These are phyloP conservation scores for Dunaliella primolecta DNA, from an alignment of 139 green algal genomes.

Conservation along the genomic window DNA sequence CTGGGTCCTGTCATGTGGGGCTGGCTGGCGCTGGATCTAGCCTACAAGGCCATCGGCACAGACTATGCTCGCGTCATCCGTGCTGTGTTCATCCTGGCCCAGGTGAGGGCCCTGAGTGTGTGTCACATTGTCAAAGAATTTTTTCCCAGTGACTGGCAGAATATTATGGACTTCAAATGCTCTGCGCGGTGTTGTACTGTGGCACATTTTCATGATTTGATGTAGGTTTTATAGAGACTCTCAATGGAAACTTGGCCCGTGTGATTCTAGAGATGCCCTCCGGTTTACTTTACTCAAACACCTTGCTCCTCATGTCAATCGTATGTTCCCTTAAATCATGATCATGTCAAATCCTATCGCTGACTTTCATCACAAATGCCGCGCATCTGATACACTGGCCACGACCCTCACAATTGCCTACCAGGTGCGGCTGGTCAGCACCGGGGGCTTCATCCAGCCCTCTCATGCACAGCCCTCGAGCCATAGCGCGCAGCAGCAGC, in stretches of 20 bases:
- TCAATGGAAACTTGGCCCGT: not conserved
- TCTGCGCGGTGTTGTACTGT: too few species aligned
- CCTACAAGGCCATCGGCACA: constrained; percentile 65
- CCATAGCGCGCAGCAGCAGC: not conserved
- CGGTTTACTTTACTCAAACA: not conserved
- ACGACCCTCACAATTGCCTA: not conserved
- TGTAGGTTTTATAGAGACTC: not conserved
- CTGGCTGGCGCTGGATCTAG: constrained; percentile 73
- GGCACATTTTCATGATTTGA: not conserved
- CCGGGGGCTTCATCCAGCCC: constrained; percentile 30
- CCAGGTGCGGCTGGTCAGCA: constrained; percentile 34
- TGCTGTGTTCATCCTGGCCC: constrained; percentile 71
- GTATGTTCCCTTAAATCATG: too few species aligned
- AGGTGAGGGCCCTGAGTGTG: constrained; percentile 42
- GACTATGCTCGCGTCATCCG: constrained; percentile 73
- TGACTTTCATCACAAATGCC: too few species aligned
- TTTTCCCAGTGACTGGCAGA: not conserved
- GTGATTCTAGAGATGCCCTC: not conserved
- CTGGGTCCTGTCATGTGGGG: constrained; percentile 78
- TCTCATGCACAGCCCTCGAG: not conserved
- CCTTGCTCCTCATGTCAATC: too few species aligned
- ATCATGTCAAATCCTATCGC: too few species aligned
- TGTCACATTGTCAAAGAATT: not conserved
- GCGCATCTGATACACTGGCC: too few species aligned
- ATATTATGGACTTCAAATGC: not conserved